Evolutionary conservation across 495 filamentous ascomycete genomes (phyloP).

Genomic region (Margaritispora aquatica): DNA sequence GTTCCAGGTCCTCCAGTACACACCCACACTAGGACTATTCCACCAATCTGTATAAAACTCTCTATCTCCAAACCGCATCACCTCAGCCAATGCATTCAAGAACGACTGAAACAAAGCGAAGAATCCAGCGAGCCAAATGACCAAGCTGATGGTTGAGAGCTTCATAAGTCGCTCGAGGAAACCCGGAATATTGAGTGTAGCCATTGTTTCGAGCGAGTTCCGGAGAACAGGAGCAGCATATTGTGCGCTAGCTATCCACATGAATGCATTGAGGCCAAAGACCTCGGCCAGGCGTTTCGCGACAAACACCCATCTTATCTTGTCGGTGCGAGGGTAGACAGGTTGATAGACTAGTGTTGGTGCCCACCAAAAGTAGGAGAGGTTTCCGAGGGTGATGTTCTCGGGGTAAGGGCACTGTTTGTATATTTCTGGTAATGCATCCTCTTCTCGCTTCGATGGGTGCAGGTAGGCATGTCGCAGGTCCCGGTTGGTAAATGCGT

Average conservation of each 20-base stretch:
- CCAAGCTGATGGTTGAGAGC: constrained; percentile 82
- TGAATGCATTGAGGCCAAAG: constrained; percentile 67
- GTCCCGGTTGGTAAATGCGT: constrained; percentile 94
- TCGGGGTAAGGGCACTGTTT: constrained; percentile 75
- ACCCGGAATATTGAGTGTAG: constrained; percentile 67
- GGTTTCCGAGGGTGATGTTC: constrained; percentile 82
- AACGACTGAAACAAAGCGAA: constrained; percentile 90
- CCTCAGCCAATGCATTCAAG: constrained; percentile 85
- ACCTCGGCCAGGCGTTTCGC: constrained; percentile 74
- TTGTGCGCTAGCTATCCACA: constrained; percentile 89
- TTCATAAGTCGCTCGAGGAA: constrained; percentile 91
- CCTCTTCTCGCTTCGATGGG: constrained; percentile 49
- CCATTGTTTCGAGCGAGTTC: constrained; percentile 84
- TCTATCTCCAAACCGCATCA: constrained; percentile 84
- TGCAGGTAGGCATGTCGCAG: constrained; percentile 81
- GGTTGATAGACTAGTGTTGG: constrained; percentile 96
- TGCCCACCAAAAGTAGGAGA: constrained; percentile 95
- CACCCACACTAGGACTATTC: constrained; percentile 80
- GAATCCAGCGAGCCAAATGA: constrained; percentile 96
- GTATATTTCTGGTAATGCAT: constrained; percentile 73
- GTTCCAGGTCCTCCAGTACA: constrained; percentile 96
- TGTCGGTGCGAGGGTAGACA: constrained; percentile 75
- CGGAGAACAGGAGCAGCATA: constrained; percentile 85
- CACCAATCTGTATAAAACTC: constrained; percentile 98
- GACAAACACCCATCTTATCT: constrained; percentile 82